phyloP scores from a whole-genome alignment of 2,329 filamentous ascomycete species.

The Pseudogymnoascus sp. region DNA sequence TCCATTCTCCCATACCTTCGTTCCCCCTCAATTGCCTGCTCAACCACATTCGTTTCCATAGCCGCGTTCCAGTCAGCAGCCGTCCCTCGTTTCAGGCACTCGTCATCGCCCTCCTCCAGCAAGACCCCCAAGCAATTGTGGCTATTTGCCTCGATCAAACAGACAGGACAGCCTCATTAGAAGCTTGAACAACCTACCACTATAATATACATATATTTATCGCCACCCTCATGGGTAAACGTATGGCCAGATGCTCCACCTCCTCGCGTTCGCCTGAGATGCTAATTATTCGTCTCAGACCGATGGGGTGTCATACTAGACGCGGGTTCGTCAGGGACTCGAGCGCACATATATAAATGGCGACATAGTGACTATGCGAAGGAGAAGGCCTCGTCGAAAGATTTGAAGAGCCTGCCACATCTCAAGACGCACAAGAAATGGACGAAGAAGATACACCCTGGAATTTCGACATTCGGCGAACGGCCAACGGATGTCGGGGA shows the following conservation, averaged over 20 bases:
- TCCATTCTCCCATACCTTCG: not conserved
- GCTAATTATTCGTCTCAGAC: slow-evolving; percentile 32
- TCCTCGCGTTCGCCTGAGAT: not conserved
- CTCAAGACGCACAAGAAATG: slow-evolving; percentile 78
- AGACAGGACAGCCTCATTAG: not conserved
- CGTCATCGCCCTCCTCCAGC: not conserved
- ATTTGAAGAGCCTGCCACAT: slow-evolving; percentile 65
- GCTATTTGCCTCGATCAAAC: not conserved
- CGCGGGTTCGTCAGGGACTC: slow-evolving; percentile 94
- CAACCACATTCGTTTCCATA: slow-evolving; percentile 6
- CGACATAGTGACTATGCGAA: slow-evolving; percentile 65
- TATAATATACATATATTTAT: not conserved
- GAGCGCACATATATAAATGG: slow-evolving; percentile 93
- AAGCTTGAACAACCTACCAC: not conserved
- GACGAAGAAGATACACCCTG: slow-evolving; percentile 91
- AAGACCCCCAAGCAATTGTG: not conserved
- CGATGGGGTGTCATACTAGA: slow-evolving; percentile 93
- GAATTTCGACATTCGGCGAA: slow-evolving; percentile 82
- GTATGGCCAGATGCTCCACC: not conserved
- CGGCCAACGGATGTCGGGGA: slow-evolving; percentile 68
- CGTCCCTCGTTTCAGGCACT: slow-evolving; percentile 3
- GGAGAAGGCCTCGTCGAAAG: slow-evolving; percentile 49
- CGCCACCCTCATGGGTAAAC: slow-evolving; percentile 8
- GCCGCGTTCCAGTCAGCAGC: not conserved
- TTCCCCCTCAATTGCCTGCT: slow-evolving; percentile 1